These are phyloP conservation scores for Trichoderma gamsii DNA, from an alignment of 495 filamentous ascomycete species.

Conservation along the genomic window DNA sequence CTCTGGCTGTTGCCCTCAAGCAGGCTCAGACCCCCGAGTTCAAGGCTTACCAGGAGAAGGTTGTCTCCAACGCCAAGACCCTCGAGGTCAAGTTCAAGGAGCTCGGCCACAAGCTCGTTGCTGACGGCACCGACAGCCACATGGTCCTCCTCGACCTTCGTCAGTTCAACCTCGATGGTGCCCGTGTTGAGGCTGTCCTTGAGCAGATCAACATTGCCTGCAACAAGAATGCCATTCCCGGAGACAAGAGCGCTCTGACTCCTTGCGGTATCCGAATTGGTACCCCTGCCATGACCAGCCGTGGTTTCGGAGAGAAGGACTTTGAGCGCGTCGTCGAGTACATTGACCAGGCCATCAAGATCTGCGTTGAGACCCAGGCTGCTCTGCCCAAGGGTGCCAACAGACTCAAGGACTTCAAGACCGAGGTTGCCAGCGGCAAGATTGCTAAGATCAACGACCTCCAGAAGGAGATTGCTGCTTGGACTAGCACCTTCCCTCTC, in stretches of 20 bases:
- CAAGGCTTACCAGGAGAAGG: slow-evolving; percentile 91
- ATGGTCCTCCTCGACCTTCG: slow-evolving; percentile 95
- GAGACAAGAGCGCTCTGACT: slow-evolving; percentile 94
- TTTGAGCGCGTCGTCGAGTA: slow-evolving; percentile 86
- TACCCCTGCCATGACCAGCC: slow-evolving; percentile 92
- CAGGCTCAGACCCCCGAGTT: slow-evolving; percentile 91
- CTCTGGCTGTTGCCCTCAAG: slow-evolving; percentile 91
- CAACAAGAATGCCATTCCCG: slow-evolving; percentile 99
- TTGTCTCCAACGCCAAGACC: slow-evolving; percentile 87
- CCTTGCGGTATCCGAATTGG: slow-evolving; percentile 93
- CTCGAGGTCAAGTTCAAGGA: slow-evolving; percentile 74
- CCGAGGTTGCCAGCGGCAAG: slow-evolving; percentile 72
- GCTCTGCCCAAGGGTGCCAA: slow-evolving; percentile 91
- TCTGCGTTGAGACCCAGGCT: slow-evolving; percentile 78
- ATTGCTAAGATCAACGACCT: slow-evolving; percentile 73
- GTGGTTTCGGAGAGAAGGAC: slow-evolving; percentile 88
- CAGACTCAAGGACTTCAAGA: slow-evolving; percentile 99
- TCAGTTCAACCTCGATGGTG: slow-evolving; percentile 74
- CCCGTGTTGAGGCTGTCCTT: slow-evolving; percentile 91
- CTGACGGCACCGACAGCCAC: slow-evolving; percentile 95
- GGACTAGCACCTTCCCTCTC: slow-evolving; percentile 89
- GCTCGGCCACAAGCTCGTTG: slow-evolving; percentile 86
- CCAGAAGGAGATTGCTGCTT: slow-evolving; percentile 80
- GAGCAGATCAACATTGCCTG: slow-evolving; percentile 98
- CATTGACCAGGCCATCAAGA: slow-evolving; percentile 75